These are phyloP conservation scores for Aphanomyces invadans DNA, from an alignment of 352 stramenopile species.

Conservation along the genomic window DNA sequence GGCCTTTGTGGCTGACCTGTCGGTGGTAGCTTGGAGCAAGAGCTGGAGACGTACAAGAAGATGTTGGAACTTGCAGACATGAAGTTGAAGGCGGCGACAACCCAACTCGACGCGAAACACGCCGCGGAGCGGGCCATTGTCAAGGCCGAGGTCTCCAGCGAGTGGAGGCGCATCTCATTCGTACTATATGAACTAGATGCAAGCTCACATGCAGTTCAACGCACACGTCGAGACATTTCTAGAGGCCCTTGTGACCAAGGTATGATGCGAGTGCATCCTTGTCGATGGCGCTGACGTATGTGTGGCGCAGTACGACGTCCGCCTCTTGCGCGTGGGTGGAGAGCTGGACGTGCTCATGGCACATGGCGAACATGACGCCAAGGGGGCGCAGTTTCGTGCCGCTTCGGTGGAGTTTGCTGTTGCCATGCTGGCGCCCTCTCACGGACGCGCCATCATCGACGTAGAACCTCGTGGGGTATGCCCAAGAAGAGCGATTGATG, in stretches of 20 bases:
- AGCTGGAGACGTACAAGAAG: not conserved
- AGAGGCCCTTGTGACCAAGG: conserved; percentile 29
- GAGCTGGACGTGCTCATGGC: conserved; percentile 46
- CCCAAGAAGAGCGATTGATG: conserved; percentile 53
- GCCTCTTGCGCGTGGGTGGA: conserved; percentile 33
- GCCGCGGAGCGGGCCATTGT: not conserved
- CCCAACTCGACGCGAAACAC: not conserved
- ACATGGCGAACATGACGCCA: conserved; percentile 35
- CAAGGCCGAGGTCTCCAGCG: not conserved
- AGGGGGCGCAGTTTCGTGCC: conserved; percentile 41
- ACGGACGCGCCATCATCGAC: too few relatives aligned
- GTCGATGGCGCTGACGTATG: too few relatives aligned
- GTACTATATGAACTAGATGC: not conserved
- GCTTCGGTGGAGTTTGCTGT: too few relatives aligned
- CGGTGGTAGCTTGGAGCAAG: not conserved
- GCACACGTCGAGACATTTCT: conserved; percentile 32
- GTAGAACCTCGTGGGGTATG: conserved; percentile 46
- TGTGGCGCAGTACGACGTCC: conserved; percentile 52
- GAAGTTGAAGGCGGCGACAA: not conserved
- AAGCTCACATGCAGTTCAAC: not conserved
- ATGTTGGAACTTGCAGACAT: not conserved
- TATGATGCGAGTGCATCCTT: not conserved
- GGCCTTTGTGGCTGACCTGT: too few relatives aligned
- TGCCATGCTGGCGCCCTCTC: too few relatives aligned
- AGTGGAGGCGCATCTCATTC: not conserved